Evolutionary conservation across 1,284 basidiomycete species (phyloP).

Genomic region (Austropuccinia psidii): DNA sequence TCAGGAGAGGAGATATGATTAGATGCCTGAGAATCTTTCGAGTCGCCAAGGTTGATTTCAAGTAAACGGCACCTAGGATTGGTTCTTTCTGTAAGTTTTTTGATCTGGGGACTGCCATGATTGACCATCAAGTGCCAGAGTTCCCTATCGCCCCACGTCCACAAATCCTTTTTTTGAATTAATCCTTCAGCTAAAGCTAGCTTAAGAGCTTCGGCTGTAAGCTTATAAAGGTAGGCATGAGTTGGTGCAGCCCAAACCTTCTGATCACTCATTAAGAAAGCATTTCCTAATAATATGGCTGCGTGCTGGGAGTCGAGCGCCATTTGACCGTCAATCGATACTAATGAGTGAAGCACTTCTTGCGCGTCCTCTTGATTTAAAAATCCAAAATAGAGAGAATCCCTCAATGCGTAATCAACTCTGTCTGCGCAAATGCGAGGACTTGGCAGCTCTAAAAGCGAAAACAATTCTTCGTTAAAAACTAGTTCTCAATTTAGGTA

Average conservation of each 20-base stretch:
- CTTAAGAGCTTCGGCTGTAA: constrained; percentile 5
- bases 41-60: background rate
- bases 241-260: constrained; percentile 18
- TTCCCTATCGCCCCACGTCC: constrained; percentile 14
- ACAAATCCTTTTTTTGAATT: constrained; percentile 9
- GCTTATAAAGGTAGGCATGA: constrained; percentile 18
- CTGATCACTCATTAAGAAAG: constrained; percentile 22
- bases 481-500: background rate
- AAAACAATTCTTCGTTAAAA: constrained; percentile 38
- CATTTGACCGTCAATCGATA: constrained; percentile 8
- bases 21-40: background rate
- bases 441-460: constrained; percentile 39
- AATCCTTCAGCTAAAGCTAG: background rate
- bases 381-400: constrained; percentile 36
- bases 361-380: constrained; percentile 31
- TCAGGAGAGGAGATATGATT: background rate
- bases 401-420: constrained; percentile 40
- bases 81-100: constrained; percentile 7
- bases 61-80: background rate
- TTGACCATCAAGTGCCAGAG: constrained; percentile 5
- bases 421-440: constrained; percentile 40
- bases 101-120: background rate
- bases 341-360: constrained; percentile 26
- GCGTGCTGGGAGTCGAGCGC: background rate
- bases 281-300: background rate